Evolutionary conservation across 768 basidiomycete genomes (phyloP).

Genomic region (Exidia glandulosa): DNA sequence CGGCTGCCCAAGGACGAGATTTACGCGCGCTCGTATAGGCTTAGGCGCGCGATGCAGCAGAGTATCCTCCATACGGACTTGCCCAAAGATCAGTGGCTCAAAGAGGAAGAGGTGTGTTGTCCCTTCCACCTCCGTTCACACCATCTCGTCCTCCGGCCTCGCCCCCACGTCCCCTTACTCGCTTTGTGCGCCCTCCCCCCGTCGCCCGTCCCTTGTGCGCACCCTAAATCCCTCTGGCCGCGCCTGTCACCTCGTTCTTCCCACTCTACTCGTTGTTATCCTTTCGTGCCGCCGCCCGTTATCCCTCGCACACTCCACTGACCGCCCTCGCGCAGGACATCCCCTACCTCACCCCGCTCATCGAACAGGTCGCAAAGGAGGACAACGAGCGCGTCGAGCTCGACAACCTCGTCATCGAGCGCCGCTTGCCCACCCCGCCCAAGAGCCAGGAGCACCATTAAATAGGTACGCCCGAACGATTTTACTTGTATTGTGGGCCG

Average conservation of each 20-base stretch:
- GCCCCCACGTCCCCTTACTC: not conserved
- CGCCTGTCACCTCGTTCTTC: too few relatives aligned
- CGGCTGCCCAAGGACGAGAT: slow-evolving; percentile 70
- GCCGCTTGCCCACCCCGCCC: not conserved
- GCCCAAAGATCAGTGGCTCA: slow-evolving; percentile 72
- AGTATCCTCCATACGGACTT: slow-evolving; percentile 71
- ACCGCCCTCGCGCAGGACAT: slow-evolving; percentile 46
- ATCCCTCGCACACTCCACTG: not conserved
- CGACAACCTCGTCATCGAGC: slow-evolving; percentile 64
- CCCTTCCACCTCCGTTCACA: too few relatives aligned
- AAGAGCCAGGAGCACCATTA: too few relatives aligned
- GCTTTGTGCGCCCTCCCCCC: slow-evolving; percentile 1
- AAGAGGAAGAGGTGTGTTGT: slow-evolving; percentile 55
- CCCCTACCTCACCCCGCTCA: slow-evolving; percentile 77
- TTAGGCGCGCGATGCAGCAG: slow-evolving; percentile 73
- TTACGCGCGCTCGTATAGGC: slow-evolving; percentile 86
- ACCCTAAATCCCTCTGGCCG: not conserved
- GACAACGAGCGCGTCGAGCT: slow-evolving; percentile 64
- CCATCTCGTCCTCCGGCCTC: not conserved
- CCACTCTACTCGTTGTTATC: too few relatives aligned
- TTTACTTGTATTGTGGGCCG: too few relatives aligned
- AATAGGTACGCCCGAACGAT: too few relatives aligned
- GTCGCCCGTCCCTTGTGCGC: not conserved
- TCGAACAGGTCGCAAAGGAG: slow-evolving; percentile 63
- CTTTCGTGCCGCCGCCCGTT: too few relatives aligned